A percentile compares a stretch with the other conserved stretches of the same genome.
phyloP scores from a whole-genome alignment of 2,329 filamentous ascomycete species.

The Aspergillus phoenicis region DNA sequence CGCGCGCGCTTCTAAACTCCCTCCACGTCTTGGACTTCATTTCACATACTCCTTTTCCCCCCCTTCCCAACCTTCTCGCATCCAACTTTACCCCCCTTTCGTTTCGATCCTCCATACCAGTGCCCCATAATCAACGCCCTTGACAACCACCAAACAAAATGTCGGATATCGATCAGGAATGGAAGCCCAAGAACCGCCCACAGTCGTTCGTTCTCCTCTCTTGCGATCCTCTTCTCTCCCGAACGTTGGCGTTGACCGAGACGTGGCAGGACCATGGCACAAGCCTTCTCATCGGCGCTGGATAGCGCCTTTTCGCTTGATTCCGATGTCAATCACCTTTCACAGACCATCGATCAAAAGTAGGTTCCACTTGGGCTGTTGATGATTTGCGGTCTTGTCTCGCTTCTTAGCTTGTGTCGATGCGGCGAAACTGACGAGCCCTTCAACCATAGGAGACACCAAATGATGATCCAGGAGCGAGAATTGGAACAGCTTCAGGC shows the following conservation, averaged over 20 bases:
- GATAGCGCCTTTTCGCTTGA: slow-evolving; percentile 90
- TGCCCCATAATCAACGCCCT: slow-evolving; percentile 3
- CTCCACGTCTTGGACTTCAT: slow-evolving; percentile 12
- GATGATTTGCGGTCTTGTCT: slow-evolving; percentile 4
- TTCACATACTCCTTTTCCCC: slow-evolving; percentile 10
- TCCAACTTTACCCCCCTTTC: not conserved
- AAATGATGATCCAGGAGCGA: slow-evolving; percentile 70
- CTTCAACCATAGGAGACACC: slow-evolving; percentile 67
- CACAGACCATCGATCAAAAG: slow-evolving; percentile 79
- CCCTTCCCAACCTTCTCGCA: slow-evolving; percentile 5
- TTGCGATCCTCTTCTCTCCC: slow-evolving; percentile 10
- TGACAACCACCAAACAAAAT: slow-evolving; percentile 30
- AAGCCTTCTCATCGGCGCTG: slow-evolving; percentile 81
- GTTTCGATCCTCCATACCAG: not conserved
- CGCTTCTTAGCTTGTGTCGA: not conserved
- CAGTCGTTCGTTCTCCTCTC: slow-evolving; percentile 69
- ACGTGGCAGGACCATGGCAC: slow-evolving; percentile 73
- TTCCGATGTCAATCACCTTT: slow-evolving; percentile 71
- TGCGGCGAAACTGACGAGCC: slow-evolving; percentile 8
- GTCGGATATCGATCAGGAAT: slow-evolving; percentile 72
- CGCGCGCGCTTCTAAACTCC: slow-evolving; percentile 9
- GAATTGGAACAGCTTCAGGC: slow-evolving; percentile 87
- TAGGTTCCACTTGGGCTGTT: slow-evolving; percentile 50
- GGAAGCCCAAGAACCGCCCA: slow-evolving; percentile 78
- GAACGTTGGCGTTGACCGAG: slow-evolving; percentile 27